phyloP scores from a whole-genome alignment of 345 rosid genomes.

The Punica granatum region DNA sequence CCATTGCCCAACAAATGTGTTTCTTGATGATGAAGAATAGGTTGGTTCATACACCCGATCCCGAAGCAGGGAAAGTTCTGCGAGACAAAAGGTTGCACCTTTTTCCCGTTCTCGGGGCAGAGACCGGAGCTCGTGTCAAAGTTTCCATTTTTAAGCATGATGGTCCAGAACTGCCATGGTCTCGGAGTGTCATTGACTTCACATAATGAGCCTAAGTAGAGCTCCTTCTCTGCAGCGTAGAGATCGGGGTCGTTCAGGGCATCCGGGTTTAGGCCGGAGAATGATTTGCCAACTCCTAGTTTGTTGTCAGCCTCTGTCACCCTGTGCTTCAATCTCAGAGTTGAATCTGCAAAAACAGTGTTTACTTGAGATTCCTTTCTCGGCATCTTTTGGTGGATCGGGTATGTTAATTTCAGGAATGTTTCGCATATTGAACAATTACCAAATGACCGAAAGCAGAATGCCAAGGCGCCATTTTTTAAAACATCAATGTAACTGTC shows the following conservation, averaged over 20 bases:
- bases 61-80: constrained; percentile 68
- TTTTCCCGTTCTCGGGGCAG: constrained; percentile 65
- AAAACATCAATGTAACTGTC: too few relatives aligned
- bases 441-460: too few relatives aligned
- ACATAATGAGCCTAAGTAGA: constrained; percentile 60
- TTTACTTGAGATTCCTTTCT: neutral
- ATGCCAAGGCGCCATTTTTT: too few relatives aligned
- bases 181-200: constrained; percentile 48
- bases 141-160: constrained; percentile 90
- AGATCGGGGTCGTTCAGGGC: constrained; percentile 36
- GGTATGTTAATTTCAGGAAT: too few relatives aligned
- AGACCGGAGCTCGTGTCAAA: constrained; percentile 49
- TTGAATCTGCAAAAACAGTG: constrained; percentile 24
- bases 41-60: constrained; percentile 83
- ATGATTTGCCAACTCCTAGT: constrained; percentile 38
- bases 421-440: too few relatives aligned
- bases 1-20: constrained; percentile 42
- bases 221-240: constrained; percentile 68
- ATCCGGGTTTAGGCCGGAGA: constrained; percentile 27
- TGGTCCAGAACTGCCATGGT: constrained; percentile 90
- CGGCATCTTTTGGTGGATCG: too few relatives aligned
- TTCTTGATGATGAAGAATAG: constrained; percentile 40
- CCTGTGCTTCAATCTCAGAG: constrained; percentile 42
- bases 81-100: constrained; percentile 36
- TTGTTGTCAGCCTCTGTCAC: constrained; percentile 58